These are phyloP conservation scores for Chlorella sp. DNA, from an alignment of 139 green algal genomes.

Conservation along the genomic window DNA sequence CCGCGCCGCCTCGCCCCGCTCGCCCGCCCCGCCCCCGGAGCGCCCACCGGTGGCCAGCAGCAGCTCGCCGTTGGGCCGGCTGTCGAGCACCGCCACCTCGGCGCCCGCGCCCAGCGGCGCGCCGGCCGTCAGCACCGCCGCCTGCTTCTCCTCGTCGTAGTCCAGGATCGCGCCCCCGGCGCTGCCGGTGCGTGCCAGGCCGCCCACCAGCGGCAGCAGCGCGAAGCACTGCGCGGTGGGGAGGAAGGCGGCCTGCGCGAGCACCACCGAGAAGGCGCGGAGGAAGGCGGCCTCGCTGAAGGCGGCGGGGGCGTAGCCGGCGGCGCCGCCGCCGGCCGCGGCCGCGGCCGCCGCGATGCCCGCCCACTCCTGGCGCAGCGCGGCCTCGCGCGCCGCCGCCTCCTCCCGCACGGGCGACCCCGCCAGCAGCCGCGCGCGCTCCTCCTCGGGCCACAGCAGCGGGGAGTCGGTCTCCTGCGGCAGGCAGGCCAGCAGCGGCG, in stretches of 20 bases:
- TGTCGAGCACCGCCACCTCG: conserved; percentile 76
- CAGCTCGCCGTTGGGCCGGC: conserved; percentile 77
- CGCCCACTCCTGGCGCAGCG: conserved; percentile 67
- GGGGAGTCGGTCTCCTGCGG: conserved; percentile 44
- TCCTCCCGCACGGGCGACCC: conserved; percentile 63
- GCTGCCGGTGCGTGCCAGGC: conserved; percentile 60
- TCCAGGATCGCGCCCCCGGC: conserved; percentile 69
- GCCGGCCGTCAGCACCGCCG: conserved; percentile 9
- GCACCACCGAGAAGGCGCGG: conserved; percentile 79
- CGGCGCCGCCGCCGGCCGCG: not conserved
- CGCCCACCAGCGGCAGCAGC: conserved; percentile 73
- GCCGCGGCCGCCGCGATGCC: conserved; percentile 1
- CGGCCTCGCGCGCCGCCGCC: conserved; percentile 37
- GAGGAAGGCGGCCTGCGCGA: conserved; percentile 81
- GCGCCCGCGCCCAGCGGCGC: conserved; percentile 48
- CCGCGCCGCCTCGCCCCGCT: too few species aligned
- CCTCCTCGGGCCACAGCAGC: conserved; percentile 60
- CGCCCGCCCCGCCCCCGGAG: too few species aligned
- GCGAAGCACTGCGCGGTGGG: conserved; percentile 88
- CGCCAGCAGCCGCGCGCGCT: conserved; percentile 53
- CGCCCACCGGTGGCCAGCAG: conserved; percentile 78
- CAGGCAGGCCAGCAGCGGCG: conserved; percentile 37
- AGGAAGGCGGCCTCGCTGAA: conserved; percentile 69
- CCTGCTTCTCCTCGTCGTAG: conserved; percentile 64
- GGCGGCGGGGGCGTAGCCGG: conserved; percentile 16